These are phyloP conservation scores for Alternaria postmessia DNA, from an alignment of 2,329 filamentous ascomycete species.

Conservation along the genomic window DNA sequence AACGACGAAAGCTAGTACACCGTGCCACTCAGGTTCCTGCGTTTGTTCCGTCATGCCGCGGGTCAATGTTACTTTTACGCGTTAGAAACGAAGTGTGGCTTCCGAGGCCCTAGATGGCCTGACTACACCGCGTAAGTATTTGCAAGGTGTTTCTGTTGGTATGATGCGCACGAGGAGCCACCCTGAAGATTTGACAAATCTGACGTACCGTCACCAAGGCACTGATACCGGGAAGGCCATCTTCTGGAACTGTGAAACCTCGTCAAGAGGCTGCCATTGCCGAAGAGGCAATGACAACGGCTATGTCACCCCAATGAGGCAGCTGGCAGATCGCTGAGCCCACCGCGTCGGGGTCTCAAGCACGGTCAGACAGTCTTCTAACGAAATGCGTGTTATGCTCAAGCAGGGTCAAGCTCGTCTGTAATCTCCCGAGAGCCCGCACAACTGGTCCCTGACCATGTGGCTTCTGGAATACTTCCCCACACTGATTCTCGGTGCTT, in stretches of 20 bases:
- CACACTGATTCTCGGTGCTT: slow-evolving; percentile 38
- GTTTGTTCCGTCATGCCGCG: slow-evolving; percentile 19
- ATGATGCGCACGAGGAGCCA: slow-evolving; percentile 7
- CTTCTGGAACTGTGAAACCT: slow-evolving; percentile 35
- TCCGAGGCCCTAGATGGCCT: slow-evolving; percentile 17
- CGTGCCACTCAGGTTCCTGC: slow-evolving; percentile 22
- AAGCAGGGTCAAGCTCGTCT: slow-evolving; percentile 33
- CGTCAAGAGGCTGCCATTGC: slow-evolving; percentile 35
- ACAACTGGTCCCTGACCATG: slow-evolving; percentile 43
- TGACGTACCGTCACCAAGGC: slow-evolving; percentile 23
- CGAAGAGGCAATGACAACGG: slow-evolving; percentile 33
- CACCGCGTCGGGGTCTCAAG: slow-evolving; percentile 33
- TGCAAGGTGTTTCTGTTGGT: slow-evolving; percentile 4
- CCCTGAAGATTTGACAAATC: slow-evolving; percentile 25
- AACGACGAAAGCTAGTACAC: slow-evolving; percentile 10
- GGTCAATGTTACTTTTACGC: slow-evolving; percentile 18
- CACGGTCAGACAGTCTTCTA: slow-evolving; percentile 33
- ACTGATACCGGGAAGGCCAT: slow-evolving; percentile 18
- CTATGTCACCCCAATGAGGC: slow-evolving; percentile 34
- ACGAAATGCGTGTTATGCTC: slow-evolving; percentile 46
- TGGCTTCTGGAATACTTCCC: slow-evolving; percentile 41
- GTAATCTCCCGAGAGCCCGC: slow-evolving; percentile 41
- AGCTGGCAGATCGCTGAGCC: slow-evolving; percentile 36
- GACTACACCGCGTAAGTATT: slow-evolving; percentile 23
- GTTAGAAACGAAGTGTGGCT: slow-evolving; percentile 12